These are phyloP conservation scores for Plasmodiophora brassicae DNA, from an alignment of 208 protist species.

Conservation along the genomic window DNA sequence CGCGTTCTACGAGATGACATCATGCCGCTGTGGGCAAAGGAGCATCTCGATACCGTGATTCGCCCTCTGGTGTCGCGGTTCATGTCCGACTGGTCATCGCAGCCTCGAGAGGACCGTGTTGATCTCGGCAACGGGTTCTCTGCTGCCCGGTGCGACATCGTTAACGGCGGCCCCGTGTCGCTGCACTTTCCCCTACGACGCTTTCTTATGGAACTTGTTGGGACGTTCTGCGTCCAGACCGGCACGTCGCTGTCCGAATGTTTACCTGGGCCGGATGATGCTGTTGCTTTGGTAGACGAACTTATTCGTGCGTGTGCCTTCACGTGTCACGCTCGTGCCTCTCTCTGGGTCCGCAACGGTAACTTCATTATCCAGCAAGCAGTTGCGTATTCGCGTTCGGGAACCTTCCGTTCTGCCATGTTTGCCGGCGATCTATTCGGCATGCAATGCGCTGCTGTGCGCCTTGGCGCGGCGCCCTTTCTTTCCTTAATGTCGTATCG, in stretches of 20 bases:
- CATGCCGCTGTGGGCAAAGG: not conserved
- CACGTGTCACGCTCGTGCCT: not conserved
- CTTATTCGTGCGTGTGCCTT: not conserved
- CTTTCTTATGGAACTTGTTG: not conserved
- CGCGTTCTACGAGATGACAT: not conserved
- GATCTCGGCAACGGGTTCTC: not conserved
- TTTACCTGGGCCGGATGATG: not conserved
- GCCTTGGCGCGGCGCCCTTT: not conserved
- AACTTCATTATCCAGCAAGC: not conserved
- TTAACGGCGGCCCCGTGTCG: not conserved
- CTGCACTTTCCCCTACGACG: constrained; percentile 1
- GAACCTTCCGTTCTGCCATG: not conserved
- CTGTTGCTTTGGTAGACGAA: not conserved
- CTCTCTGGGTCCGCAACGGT: not conserved
- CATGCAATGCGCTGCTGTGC: not conserved
- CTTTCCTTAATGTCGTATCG: not conserved
- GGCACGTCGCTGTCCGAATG: not conserved
- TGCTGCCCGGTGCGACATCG: not conserved
- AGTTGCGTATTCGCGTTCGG: not conserved
- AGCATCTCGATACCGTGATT: not conserved
- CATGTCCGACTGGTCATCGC: not conserved
- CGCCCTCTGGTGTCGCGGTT: no score
- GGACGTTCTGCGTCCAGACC: not conserved
- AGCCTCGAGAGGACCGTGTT: not conserved
- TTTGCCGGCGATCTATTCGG: not conserved